These are phyloP conservation scores for Obelidium mucronatum DNA, from an alignment of 192 early-diverging fungal genomes.

Conservation along the genomic window DNA sequence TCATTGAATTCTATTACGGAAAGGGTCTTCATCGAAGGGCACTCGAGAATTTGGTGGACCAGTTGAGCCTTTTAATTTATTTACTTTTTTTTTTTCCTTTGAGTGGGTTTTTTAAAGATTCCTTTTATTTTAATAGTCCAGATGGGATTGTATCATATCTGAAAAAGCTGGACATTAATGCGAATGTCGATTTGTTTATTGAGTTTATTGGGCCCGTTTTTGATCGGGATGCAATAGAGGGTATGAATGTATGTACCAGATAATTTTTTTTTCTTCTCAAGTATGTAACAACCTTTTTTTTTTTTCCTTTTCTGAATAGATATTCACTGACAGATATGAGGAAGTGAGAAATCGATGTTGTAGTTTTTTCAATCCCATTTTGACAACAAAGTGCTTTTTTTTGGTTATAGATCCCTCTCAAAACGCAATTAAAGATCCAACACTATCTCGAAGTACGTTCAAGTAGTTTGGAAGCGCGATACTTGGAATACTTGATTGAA, in stretches of 20 bases:
- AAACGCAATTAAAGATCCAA: slow-evolving; percentile 50
- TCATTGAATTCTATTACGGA: slow-evolving; percentile 94
- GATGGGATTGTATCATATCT: slow-evolving; percentile 69
- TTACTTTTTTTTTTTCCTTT: not conserved
- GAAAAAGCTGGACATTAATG: slow-evolving; percentile 75
- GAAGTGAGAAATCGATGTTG: slow-evolving; percentile 33
- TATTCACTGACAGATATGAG: slow-evolving; percentile 61
- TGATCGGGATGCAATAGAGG: slow-evolving; percentile 65
- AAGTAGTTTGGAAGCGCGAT: slow-evolving; percentile 71
- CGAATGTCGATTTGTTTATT: slow-evolving; percentile 79
- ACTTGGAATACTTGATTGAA: slow-evolving; percentile 83
- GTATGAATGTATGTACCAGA: slow-evolving; percentile 67
- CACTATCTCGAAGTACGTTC: slow-evolving; percentile 74
- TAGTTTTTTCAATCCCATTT: not conserved
- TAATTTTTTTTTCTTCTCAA: too few species aligned
- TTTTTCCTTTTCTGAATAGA: slow-evolving; percentile 11
- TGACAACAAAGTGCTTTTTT: not conserved
- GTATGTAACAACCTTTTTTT: not conserved
- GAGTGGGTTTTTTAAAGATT: not conserved
- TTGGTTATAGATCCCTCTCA: slow-evolving; percentile 32
- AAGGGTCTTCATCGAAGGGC: slow-evolving; percentile 91
- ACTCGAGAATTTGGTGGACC: slow-evolving; percentile 57
- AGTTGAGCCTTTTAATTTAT: not conserved
- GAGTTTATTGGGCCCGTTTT: slow-evolving; percentile 86
- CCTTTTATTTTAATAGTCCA: slow-evolving; percentile 4